Conservation (phyloP, 2,329 filamentous ascomycete species). For the Fusarium poae region DNA sequence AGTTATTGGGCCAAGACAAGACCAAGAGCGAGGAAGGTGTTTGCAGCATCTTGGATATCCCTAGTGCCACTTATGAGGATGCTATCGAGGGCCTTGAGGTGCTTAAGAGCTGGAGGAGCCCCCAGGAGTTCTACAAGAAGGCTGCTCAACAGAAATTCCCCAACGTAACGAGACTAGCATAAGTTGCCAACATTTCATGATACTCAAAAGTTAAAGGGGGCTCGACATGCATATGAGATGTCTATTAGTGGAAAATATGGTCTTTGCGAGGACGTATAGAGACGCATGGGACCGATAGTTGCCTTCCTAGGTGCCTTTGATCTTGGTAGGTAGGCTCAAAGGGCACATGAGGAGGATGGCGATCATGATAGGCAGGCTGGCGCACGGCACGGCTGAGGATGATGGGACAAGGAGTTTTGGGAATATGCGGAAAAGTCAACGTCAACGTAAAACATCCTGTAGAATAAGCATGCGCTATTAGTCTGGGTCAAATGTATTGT, state of each 20-base stretch:
- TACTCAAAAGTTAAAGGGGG: conserved; percentile 15
- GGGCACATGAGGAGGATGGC: conserved; percentile 24
- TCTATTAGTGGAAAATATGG: conserved; percentile 9
- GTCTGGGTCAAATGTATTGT: conserved; percentile 22
- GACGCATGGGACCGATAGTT: conserved; percentile 27
- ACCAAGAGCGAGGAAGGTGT: conserved; percentile 72
- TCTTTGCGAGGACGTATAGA: conserved; percentile 19
- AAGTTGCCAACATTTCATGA: conserved; percentile 15
- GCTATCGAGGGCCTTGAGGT: conserved; percentile 62
- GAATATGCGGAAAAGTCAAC: conserved; percentile 44
- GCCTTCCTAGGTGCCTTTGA: conserved; percentile 14
- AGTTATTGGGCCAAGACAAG: conserved; percentile 69
- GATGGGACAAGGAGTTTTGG: conserved; percentile 45
- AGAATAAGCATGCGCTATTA: conserved; percentile 43
- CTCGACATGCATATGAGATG: conserved; percentile 8
- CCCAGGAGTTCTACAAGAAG: conserved; percentile 62
- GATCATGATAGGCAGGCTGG: conserved; percentile 39
- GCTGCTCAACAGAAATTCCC: conserved; percentile 65
- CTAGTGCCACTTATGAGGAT: conserved; percentile 66
- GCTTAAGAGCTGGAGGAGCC: conserved; percentile 64
- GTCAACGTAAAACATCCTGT: conserved; percentile 34
- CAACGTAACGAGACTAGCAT: conserved; percentile 62
- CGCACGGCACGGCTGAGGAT: conserved; percentile 34
- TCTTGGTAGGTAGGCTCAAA: conserved; percentile 4
- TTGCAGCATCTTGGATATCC: conserved; percentile 66